A percentile compares a stretch with the other conserved stretches of the same genome.
Conservation (phyloP, 2,329 filamentous ascomycete genomes). For the Thielaviopsis euricoi region DNA sequence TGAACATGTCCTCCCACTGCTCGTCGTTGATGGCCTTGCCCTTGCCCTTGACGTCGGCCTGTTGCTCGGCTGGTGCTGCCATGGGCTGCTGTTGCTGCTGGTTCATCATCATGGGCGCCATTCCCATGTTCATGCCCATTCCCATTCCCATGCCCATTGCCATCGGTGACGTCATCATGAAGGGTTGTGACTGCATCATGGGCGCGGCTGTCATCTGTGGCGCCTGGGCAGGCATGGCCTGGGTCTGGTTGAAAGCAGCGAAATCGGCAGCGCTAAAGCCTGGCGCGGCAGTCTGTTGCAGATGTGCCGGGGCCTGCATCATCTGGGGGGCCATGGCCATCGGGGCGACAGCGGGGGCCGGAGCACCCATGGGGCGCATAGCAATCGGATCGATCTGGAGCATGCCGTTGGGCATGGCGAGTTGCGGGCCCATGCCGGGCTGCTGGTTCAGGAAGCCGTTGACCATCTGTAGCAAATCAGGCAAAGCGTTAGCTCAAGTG, state of each 20-base stretch:
- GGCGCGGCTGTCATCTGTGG: constrained; percentile 40
- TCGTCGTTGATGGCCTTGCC: constrained; percentile 85
- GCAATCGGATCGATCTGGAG: constrained; percentile 33
- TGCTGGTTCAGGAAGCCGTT: constrained; percentile 80
- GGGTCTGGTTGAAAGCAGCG: constrained; percentile 63
- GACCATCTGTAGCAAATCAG: constrained; percentile 50
- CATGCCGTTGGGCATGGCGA: constrained; percentile 32
- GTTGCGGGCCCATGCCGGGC: constrained; percentile 38
- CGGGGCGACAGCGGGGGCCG: constrained; percentile 24
- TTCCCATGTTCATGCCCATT: constrained; percentile 24
- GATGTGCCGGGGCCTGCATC: constrained; percentile 11
- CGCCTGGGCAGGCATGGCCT: constrained; percentile 32
- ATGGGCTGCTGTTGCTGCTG: constrained; percentile 26
- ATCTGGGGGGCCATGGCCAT: constrained; percentile 36
- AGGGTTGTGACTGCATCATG: constrained; percentile 12
- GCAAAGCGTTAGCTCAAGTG: constrained; percentile 1
- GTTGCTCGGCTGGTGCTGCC: not conserved
- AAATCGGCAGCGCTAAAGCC: constrained; percentile 76
- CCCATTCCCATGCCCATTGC: constrained; percentile 41
- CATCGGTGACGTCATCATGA: constrained; percentile 34
- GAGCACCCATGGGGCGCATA: constrained; percentile 5
- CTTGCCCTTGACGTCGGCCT: constrained; percentile 53
- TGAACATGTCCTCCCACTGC: constrained; percentile 95
- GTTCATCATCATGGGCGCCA: constrained; percentile 43
- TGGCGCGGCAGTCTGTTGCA: constrained; percentile 28